A percentile compares a stretch with the other conserved stretches of the same genome.
Conservation (phyloP, 1,284 basidiomycete genomes). For the Lentinula novae-zelandiae region DNA sequence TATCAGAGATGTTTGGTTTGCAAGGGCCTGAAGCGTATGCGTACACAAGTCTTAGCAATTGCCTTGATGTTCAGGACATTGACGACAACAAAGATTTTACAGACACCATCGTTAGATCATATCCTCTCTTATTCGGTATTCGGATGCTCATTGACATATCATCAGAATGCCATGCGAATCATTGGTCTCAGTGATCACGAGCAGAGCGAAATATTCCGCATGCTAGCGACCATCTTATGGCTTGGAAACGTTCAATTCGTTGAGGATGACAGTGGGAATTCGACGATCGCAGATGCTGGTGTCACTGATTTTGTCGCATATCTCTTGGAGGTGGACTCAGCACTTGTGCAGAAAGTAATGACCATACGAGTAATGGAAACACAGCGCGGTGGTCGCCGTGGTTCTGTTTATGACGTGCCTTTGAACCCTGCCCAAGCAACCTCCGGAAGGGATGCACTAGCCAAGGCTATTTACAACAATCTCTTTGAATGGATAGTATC, state of each 20-base stretch:
- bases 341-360: conserved; percentile 82
- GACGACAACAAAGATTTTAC: conserved; percentile 86
- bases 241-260: conserved; percentile 92
- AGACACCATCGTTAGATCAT: conserved; percentile 74
- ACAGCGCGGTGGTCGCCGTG: conserved; percentile 85
- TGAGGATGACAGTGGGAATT: conserved; percentile 90
- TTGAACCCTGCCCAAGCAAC: conserved; percentile 91
- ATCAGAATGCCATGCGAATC: conserved; percentile 87
- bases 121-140: neutral
- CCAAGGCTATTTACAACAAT: conserved; percentile 98
- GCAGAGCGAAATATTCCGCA: conserved; percentile 91
- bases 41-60: conserved; percentile 91
- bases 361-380: conserved; percentile 92
- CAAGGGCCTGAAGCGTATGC: conserved; percentile 96
- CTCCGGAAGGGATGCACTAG: conserved; percentile 87
- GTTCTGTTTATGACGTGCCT: conserved; percentile 96
- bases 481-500: conserved; percentile 99
- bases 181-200: conserved; percentile 86
- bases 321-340: conserved; percentile 84
- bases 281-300: conserved; percentile 75
- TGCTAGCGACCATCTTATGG: conserved; percentile 93
- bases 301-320: conserved; percentile 97
- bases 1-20: conserved; percentile 87
- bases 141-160: conserved; percentile 14
- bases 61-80: conserved; percentile 89